Conservation (phyloP, 1,139 yeast genomes). For the Geotrichum reessii region DNA sequence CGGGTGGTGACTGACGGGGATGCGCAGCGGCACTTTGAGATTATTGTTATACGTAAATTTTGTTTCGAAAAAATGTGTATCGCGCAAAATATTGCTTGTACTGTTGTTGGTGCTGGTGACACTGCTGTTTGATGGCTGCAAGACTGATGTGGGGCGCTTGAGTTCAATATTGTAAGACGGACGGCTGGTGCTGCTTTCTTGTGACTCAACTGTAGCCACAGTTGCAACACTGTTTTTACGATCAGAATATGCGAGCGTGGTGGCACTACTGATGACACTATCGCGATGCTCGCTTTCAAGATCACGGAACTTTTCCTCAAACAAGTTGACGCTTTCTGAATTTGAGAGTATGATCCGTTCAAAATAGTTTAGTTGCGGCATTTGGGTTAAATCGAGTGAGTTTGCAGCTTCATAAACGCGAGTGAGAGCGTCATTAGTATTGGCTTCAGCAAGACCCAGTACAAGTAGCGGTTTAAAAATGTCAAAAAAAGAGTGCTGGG, state of each 20-base stretch:
- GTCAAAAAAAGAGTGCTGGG: slow-evolving; percentile 48
- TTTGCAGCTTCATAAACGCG: slow-evolving; percentile 39
- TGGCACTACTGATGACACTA: slow-evolving; percentile 6
- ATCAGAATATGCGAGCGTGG: slow-evolving; percentile 5
- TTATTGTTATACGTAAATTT: slow-evolving; percentile 28
- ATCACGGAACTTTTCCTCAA: slow-evolving; percentile 29
- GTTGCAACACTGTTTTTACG: slow-evolving; percentile 12
- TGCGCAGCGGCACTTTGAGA: slow-evolving; percentile 24
- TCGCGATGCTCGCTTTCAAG: slow-evolving; percentile 1
- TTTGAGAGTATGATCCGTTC: slow-evolving; percentile 33
- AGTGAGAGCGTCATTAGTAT: slow-evolving; percentile 29
- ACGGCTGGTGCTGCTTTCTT: slow-evolving; percentile 14
- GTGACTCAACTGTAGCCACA: slow-evolving; percentile 8
- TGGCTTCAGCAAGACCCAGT: slow-evolving; percentile 46
- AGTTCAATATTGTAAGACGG: slow-evolving; percentile 31
- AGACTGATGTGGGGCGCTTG: slow-evolving; percentile 27
- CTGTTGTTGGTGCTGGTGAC: slow-evolving; percentile 21
- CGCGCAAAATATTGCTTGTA: neutral
- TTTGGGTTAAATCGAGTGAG: slow-evolving; percentile 31
- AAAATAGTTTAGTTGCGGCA: slow-evolving; percentile 33
- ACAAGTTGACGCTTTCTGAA: slow-evolving; percentile 30
- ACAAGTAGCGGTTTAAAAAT: slow-evolving; percentile 54
- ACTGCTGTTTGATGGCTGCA: slow-evolving; percentile 21
- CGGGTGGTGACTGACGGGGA: slow-evolving; percentile 33
- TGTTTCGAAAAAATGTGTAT: slow-evolving; percentile 35